Evolutionary conservation across 768 basidiomycete species (phyloP).

Genomic region (Suillus paluster): DNA sequence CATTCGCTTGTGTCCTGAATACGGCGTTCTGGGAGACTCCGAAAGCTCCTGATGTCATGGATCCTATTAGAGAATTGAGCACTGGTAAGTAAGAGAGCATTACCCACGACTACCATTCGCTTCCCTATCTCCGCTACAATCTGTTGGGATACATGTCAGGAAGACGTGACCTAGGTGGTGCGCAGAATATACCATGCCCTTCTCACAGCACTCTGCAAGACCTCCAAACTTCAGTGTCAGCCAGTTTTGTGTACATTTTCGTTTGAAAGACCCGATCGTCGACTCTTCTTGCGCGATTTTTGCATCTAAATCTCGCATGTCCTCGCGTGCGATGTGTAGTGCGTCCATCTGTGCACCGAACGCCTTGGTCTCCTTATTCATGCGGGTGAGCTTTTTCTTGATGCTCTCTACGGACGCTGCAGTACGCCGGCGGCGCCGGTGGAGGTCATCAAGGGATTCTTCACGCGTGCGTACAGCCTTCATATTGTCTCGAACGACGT

Average conservation of each 20-base stretch:
- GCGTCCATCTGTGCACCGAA: constrained; percentile 71
- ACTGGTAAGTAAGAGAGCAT: neutral
- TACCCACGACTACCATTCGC: constrained; percentile 44
- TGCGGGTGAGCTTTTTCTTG: constrained; percentile 87
- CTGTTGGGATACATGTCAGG: constrained; percentile 24
- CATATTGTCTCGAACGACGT: constrained; percentile 63
- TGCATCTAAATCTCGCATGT: constrained; percentile 78
- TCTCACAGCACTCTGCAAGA: constrained; percentile 82
- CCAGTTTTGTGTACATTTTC: constrained; percentile 65
- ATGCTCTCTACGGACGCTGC: constrained; percentile 77
- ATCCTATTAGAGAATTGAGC: neutral
- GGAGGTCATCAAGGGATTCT: constrained; percentile 79
- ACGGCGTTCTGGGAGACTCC: neutral
- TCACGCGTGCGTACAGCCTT: constrained; percentile 86
- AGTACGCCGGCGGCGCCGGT: constrained; percentile 67
- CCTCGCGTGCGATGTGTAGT: constrained; percentile 69
- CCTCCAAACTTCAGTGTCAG: constrained; percentile 90
- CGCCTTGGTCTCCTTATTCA: constrained; percentile 89
- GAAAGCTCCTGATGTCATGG: constrained; percentile 3
- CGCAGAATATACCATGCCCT: constrained; percentile 55
- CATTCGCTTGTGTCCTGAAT: neutral
- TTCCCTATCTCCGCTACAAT: constrained; percentile 56
- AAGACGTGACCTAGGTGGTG: neutral
- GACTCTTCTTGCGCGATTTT: constrained; percentile 87
- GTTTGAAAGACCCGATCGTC: constrained; percentile 80